Conservation (phyloP, 805 yeast genomes). For the Kodamaea sagamina region DNA sequence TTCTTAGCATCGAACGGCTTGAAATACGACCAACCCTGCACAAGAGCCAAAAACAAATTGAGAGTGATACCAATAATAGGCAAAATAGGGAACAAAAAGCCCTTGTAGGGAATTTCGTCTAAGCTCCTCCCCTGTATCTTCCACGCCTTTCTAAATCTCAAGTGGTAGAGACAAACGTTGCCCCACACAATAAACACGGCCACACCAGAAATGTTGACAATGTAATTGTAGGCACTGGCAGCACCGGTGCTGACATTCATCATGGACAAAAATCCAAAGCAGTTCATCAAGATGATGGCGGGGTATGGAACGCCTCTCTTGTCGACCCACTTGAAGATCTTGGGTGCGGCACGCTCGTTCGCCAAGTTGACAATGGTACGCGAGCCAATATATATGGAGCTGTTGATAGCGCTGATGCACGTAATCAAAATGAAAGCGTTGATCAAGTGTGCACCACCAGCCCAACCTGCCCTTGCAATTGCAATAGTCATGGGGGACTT, state of each 20-base stretch:
- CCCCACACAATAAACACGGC: conserved; percentile 73
- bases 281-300: conserved; percentile 56
- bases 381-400: conserved; percentile 68
- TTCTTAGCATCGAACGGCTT: conserved; percentile 53
- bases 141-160: conserved; percentile 54
- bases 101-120: conserved; percentile 38
- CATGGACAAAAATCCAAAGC: conserved; percentile 56
- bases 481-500: conserved; percentile 46
- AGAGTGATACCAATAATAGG: conserved; percentile 52
- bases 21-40: conserved; percentile 68
- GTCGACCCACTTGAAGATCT: conserved; percentile 51
- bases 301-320: conserved; percentile 64
- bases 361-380: conserved; percentile 68
- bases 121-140: conserved; percentile 37
- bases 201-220: conserved; percentile 65
- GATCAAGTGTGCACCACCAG: conserved; percentile 50
- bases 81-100: conserved; percentile 49
- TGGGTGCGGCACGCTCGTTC: conserved; percentile 60
- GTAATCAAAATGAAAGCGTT: conserved; percentile 65
- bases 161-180: conserved; percentile 53
- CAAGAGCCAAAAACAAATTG: conserved; percentile 54
- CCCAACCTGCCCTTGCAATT: conserved; percentile 43
- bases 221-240: conserved; percentile 58
- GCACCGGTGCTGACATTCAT: conserved; percentile 62
- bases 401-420: conserved; percentile 68